phyloP scores from a whole-genome alignment of 176 grass and related monocot species.

The Avena eriantha region DNA sequence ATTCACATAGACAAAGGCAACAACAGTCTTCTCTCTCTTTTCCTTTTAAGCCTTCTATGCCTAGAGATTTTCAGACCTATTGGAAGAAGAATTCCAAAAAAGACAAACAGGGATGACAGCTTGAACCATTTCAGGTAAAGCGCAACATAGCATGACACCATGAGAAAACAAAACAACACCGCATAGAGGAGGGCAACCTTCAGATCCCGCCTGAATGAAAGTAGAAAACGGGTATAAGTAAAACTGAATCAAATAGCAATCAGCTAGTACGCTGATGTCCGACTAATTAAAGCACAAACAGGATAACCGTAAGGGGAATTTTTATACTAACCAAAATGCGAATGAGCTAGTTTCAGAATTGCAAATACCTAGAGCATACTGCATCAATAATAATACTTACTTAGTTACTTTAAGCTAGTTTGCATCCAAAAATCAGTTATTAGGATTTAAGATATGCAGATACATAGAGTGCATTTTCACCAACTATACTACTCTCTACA shows the following conservation, averaged over 20 bases:
- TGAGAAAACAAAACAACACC: slow-evolving; percentile 70
- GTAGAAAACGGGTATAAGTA: slow-evolving; percentile 5
- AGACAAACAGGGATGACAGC: slow-evolving; percentile 66
- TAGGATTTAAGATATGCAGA: slow-evolving; percentile 27
- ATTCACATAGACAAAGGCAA: slow-evolving; percentile 97
- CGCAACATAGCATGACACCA: slow-evolving; percentile 66
- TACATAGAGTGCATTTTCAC: neutral
- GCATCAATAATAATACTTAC: neutral
- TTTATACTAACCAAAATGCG: slow-evolving; percentile 24
- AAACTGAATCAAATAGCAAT: slow-evolving; percentile 27
- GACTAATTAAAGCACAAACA: slow-evolving; percentile 12
- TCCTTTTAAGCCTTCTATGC: slow-evolving; percentile 80
- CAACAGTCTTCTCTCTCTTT: slow-evolving; percentile 88
- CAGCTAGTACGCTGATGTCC: neutral
- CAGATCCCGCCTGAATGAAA: slow-evolving; percentile 75
- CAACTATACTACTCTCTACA: neutral
- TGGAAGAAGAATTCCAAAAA: slow-evolving; percentile 75
- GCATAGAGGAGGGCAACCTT: slow-evolving; percentile 69
- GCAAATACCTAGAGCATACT: slow-evolving; percentile 29
- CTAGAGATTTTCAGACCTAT: slow-evolving; percentile 83
- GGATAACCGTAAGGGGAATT: neutral
- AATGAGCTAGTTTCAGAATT: slow-evolving; percentile 27
- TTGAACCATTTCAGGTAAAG: slow-evolving; percentile 71
- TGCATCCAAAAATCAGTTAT: neutral
- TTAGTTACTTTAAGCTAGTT: neutral